Conservation (phyloP, 140 eudicot genomes). For the Anethum foeniculum region DNA sequence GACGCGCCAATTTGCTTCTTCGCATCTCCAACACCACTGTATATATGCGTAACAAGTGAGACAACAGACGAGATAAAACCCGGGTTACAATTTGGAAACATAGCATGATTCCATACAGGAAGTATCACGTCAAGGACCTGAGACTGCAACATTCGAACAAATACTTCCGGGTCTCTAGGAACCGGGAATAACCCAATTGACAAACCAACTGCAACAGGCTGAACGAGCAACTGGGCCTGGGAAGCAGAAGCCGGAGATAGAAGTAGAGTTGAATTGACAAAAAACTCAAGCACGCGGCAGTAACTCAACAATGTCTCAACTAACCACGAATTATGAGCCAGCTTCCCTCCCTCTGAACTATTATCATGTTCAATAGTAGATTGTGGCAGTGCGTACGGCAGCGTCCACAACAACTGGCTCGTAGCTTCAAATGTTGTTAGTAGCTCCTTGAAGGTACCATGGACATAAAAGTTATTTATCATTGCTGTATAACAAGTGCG, state of each 20-base stretch:
- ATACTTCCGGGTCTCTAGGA: slow-evolving; percentile 87
- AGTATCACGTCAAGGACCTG: slow-evolving; percentile 94
- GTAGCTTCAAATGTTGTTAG: slow-evolving; percentile 99
- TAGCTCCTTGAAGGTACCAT: slow-evolving; percentile 89
- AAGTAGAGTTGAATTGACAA: slow-evolving; percentile 67
- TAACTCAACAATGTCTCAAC: slow-evolving; percentile 79
- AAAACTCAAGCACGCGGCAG: slow-evolving; percentile 73
- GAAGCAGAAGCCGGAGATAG: slow-evolving; percentile 65
- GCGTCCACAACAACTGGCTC: slow-evolving; percentile 88
- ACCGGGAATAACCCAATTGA: slow-evolving; percentile 97
- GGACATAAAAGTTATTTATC: slow-evolving; percentile 88
- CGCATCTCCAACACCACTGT: slow-evolving; percentile 79
- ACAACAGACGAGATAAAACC: slow-evolving; percentile 60
- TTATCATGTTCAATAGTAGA: slow-evolving; percentile 46
- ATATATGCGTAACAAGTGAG: slow-evolving; percentile 69
- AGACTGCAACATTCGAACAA: slow-evolving; percentile 91
- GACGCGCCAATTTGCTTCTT: slow-evolving; percentile 58
- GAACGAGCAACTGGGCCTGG: slow-evolving; percentile 95
- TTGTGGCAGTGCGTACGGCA: slow-evolving; percentile 43
- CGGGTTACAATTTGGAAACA: slow-evolving; percentile 74
- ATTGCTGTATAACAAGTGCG: slow-evolving; percentile 69
- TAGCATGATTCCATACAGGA: slow-evolving; percentile 91
- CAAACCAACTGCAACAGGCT: slow-evolving; percentile 90
- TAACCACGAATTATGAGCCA: slow-evolving; percentile 64
- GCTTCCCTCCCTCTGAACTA: slow-evolving; percentile 41